These are phyloP conservation scores for Fistulifera pelliculosa DNA, from an alignment of 108 stramenopile genomes.

Conservation along the genomic window DNA sequence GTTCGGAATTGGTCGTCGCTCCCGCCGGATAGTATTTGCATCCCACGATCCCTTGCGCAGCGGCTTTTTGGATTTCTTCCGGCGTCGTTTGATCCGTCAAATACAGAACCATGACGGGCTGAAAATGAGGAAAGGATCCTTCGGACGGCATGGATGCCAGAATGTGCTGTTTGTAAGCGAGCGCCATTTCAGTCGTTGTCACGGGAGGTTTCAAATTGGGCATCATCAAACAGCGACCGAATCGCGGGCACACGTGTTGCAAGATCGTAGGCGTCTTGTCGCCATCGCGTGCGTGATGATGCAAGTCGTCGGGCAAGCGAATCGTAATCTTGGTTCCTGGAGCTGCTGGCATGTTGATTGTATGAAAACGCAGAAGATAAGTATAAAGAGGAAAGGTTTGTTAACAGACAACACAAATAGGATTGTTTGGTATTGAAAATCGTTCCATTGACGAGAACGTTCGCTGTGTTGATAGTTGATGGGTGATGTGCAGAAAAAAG, in stretches of 20 bases:
- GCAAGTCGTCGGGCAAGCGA: constrained; percentile 87
- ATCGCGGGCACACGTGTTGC: constrained; percentile 64
- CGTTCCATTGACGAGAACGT: too few species aligned
- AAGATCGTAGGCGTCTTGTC: constrained; percentile 42
- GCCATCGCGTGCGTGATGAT: constrained; percentile 95
- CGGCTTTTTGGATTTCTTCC: constrained; percentile 81
- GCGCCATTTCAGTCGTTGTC: constrained; percentile 77
- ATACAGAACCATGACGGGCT: constrained; percentile 96
- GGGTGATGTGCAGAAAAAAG: too few species aligned
- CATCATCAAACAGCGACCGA: constrained; percentile 87
- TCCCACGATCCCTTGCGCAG: constrained; percentile 65
- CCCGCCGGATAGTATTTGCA: constrained; percentile 99
- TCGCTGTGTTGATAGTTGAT: too few species aligned
- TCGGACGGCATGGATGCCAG: constrained; percentile 25
- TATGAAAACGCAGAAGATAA: too few species aligned
- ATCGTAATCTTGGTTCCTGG: constrained; percentile 36
- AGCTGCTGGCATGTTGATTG: neutral
- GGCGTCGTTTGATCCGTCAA: constrained; percentile 93
- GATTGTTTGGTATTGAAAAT: too few species aligned
- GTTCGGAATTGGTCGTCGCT: constrained; percentile 96
- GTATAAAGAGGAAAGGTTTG: too few species aligned
- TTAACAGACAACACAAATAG: too few species aligned
- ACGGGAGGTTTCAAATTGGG: constrained; percentile 98
- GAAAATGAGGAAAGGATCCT: constrained; percentile 26
- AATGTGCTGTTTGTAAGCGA: constrained; percentile 86